A percentile compares a stretch with the other conserved stretches of the same genome.
Evolutionary conservation across 2,329 filamentous ascomycete species (phyloP).

Genomic region (Calycina herbarum): DNA sequence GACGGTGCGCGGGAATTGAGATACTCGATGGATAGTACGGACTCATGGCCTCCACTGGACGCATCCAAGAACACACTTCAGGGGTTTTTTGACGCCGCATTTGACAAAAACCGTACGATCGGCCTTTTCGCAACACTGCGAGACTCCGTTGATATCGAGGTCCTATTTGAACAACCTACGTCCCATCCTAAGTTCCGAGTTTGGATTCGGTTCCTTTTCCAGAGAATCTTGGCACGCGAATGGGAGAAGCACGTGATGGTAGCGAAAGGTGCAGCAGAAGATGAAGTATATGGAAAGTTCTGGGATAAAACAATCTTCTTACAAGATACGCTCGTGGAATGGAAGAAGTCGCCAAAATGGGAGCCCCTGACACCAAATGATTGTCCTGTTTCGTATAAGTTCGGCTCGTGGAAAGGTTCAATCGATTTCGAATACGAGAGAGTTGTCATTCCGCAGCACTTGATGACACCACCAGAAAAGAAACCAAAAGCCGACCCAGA

Average conservation of each 20-base stretch:
- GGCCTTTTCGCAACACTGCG: not conserved
- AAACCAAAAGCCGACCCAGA: too few species aligned
- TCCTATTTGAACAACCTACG: not conserved
- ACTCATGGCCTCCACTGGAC: not conserved
- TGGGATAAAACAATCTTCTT: not conserved
- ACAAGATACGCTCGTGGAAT: not conserved
- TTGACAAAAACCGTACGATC: not conserved
- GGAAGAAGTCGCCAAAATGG: not conserved
- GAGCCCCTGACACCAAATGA: not conserved
- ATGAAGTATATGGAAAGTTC: not conserved
- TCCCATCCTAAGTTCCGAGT: not conserved
- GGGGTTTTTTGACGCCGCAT: not conserved
- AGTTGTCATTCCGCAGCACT: not conserved
- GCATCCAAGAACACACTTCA: not conserved
- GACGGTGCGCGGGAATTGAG: not conserved
- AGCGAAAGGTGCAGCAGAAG: not conserved
- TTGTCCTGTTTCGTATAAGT: not conserved
- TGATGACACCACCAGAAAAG: too few species aligned
- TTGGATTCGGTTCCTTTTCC: not conserved
- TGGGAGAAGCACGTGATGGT: not conserved
- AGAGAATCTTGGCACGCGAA: not conserved
- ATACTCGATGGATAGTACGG: not conserved
- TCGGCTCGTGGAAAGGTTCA: too few species aligned
- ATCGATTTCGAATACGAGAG: not conserved
- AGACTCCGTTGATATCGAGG: not conserved